Evolutionary conservation across 1,139 yeast genomes (phyloP), one percentile per base, ranked within the genome.

Genomic region (Lodderomyces margitis): DNA sequence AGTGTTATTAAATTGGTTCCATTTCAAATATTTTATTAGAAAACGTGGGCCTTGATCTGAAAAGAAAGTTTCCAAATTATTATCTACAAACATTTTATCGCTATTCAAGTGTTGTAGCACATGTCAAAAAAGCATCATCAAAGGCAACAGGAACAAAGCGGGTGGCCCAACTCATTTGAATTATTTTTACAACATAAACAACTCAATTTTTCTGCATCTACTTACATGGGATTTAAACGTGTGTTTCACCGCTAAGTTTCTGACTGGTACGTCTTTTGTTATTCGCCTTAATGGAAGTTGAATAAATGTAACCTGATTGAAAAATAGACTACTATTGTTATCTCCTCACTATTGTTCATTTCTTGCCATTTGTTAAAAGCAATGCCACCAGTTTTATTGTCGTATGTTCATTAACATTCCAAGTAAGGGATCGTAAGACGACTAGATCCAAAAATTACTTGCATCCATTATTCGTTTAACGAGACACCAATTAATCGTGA

Each of bases 251-350:
- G n/a, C n/a, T n/a, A n/a, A n/a, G n/a, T n/a, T n/a, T n/a, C n/a
- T n/a, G n/a, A n/a, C n/a, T n/a, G n/a, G n/a, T n/a, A n/a, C n/a
- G n/a, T 21, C 23, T 21, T 21, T 21, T 21, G 4, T 5, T 25
- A 5, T 25, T 25, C 16, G 30, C 16, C 30, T 25, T 12, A 9
- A 8, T 4, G 5, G 8, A 21, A 6, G 9, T 6, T 9, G 6
- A n/a, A n/a, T 25, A n/a, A 25, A 25, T 25, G 32, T 28, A 28
- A 28, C 32, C 32, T 28, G 19, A 28, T 28, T n/a, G 7, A 15
- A 28, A 6, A n/a, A n/a, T n/a, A n/a, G n/a, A 23, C 11, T 5
- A 5, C 25, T 9, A 23, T 23, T 23, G 25, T 23, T 10, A 4
- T 23, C 25, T 23, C 25, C 25, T 23, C n/a, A 23, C 11, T 23